Evolutionary conservation across 164 flowering plant genomes (phyloP).

Genomic region (Hamamelis virginiana): DNA sequence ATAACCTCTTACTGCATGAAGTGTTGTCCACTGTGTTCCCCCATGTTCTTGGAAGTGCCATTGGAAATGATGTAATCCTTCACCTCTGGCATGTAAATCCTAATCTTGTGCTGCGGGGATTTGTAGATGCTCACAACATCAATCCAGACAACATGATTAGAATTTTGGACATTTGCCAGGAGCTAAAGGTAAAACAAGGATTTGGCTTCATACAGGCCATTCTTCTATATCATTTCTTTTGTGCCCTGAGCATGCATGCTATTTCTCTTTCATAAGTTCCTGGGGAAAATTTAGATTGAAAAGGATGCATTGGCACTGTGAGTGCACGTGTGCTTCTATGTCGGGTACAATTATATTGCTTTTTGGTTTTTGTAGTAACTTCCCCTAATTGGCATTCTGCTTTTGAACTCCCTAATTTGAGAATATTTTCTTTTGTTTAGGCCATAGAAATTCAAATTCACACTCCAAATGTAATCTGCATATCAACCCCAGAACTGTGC

Average conservation of each 20-base stretch:
- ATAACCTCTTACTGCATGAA: slow-evolving; percentile 78
- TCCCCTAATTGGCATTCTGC: too few relatives aligned
- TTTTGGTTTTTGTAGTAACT: too few relatives aligned
- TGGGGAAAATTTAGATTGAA: too few relatives aligned
- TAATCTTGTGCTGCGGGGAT: slow-evolving; percentile 61
- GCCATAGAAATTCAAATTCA: too few relatives aligned
- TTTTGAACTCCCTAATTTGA: too few relatives aligned
- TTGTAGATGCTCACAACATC: slow-evolving; percentile 40
- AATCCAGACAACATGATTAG: slow-evolving; percentile 49
- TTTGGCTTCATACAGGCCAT: background rate
- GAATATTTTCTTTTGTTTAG: too few relatives aligned
- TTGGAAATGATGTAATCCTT: slow-evolving; percentile 44
- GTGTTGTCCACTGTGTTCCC: slow-evolving; percentile 67
- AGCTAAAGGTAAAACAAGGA: slow-evolving; percentile 59
- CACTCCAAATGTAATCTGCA: too few relatives aligned
- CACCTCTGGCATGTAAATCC: slow-evolving; percentile 76
- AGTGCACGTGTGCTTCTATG: too few relatives aligned
- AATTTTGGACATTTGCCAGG: slow-evolving; percentile 68
- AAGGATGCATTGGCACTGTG: too few relatives aligned
- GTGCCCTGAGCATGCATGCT: background rate
- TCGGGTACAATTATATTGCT: too few relatives aligned
- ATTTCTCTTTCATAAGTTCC: background rate
- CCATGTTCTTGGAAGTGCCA: slow-evolving; percentile 37
- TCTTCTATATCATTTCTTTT: background rate
- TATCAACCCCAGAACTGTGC: too few relatives aligned